Evolutionary conservation across 768 basidiomycete species (phyloP), one percentile per base, ranked within the genome.

Genomic region (Tulasnella sp.): DNA sequence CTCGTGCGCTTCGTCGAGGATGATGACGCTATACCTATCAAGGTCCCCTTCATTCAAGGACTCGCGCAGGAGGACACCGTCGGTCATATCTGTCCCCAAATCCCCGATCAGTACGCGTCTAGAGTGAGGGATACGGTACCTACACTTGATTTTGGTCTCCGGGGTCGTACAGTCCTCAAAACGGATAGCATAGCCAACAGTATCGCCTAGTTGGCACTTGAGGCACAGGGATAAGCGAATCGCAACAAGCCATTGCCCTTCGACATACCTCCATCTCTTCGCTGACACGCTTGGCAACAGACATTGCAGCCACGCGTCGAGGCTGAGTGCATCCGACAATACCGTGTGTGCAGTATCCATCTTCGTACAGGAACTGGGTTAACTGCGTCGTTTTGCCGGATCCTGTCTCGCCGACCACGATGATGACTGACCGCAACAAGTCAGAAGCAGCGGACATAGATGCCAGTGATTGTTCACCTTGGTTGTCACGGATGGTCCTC

Each of bases 371-470:
- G 71, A 91, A 99, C 66, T 99, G 96, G 0, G 88, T 74, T 5
- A 99, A 73, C 68, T 99, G 96, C 0, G 96, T 98, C 1, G 96
- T 99, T 72, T 99, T 99, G 5, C 96, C 96, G 0, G 94, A 98
- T 8, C 96, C 96, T n/a, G 96, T 99, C 70, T 99, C 96, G n/a
- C 96, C 96, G 37, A 99, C 87, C 36, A 98, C 90, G 57, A 99
- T 81, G 45, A 87, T 75, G 35, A 98, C 96, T 96, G 62, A 25
- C 6, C 19, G 29, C 3, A 17, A 49, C 12, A 43, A 19, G 46
- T 11, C 9, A 8, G 31, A 3, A 5, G 12, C n/a, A 21, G 51
- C 49, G 12, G 29, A 9, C 35, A 9, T 29, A 49, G 27, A 40
- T 17, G 39, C 4, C 9, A 12, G 34, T 9, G 25, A 1, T 12